Percentiles rank a stretch among this genome's conserved stretches.
These are phyloP conservation scores for Leishmania amazonensis DNA, from an alignment of 208 protist genomes.

Conservation along the genomic window DNA sequence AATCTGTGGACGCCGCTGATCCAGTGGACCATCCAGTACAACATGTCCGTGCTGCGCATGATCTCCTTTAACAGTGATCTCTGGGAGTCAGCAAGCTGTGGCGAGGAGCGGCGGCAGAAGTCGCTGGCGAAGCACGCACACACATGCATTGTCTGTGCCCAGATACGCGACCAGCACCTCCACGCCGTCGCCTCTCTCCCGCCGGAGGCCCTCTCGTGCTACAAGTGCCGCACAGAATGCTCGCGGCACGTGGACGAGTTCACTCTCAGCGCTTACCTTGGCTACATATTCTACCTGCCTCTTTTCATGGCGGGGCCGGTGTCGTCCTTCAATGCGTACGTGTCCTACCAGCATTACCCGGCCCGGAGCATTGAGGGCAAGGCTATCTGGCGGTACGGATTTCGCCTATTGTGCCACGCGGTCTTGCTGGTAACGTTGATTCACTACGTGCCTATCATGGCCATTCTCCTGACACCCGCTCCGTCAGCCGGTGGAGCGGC, in stretches of 20 bases:
- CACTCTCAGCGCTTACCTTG: slow-evolving; percentile 60
- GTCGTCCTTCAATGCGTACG: slow-evolving; percentile 85
- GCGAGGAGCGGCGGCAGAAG: slow-evolving; percentile 15
- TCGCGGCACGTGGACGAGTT: slow-evolving; percentile 50
- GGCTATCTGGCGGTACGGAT: slow-evolving; percentile 37
- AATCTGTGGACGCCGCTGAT: slow-evolving; percentile 26
- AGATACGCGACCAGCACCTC: slow-evolving; percentile 34
- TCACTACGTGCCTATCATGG: slow-evolving; percentile 62
- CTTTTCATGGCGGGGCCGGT: slow-evolving; percentile 90
- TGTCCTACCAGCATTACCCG: slow-evolving; percentile 59
- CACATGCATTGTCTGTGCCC: slow-evolving; percentile 47
- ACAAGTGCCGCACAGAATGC: slow-evolving; percentile 51
- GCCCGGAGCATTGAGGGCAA: slow-evolving; percentile 28
- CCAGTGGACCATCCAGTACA: slow-evolving; percentile 73
- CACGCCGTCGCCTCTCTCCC: slow-evolving; percentile 6
- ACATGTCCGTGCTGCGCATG: slow-evolving; percentile 75
- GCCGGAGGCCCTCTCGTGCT: slow-evolving; percentile 43
- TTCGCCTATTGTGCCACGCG: slow-evolving; percentile 34
- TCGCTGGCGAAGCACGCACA: slow-evolving; percentile 32
- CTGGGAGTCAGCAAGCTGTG: slow-evolving; percentile 34
- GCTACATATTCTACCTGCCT: slow-evolving; percentile 87
- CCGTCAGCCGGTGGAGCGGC: neutral
- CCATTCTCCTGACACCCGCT: slow-evolving; percentile 35
- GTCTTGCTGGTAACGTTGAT: slow-evolving; percentile 41
- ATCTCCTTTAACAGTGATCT: slow-evolving; percentile 75